Evolutionary conservation across 352 stramenopile genomes (phyloP), one percentile per base, ranked within the genome.

Genomic region (Globisporangium middletonii): DNA sequence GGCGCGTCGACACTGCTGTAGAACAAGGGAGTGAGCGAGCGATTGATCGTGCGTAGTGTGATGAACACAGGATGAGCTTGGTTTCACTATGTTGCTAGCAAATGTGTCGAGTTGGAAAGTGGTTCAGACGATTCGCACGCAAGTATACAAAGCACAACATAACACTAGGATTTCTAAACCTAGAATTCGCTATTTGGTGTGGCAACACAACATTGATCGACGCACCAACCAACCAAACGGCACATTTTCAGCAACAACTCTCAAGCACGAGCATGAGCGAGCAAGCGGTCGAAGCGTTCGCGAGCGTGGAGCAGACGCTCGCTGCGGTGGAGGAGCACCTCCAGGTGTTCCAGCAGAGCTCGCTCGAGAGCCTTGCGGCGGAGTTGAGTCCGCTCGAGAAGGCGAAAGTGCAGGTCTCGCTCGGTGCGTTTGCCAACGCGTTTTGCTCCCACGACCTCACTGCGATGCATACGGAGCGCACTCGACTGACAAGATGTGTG

Each of bases 331-430:
- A 92, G 57, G 69, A 90, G 64, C 78, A 90, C 52, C 68, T 92
- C 18, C 56, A 72, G 55, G 65, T 88, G 28, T 80, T 92, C 49
- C 76, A 70, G 11, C 59, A 76, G 50, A 72, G 63, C 3, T 75
- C 74, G 3, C 56, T 88, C 47, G 79, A 90, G 62, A 71, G 81
- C 27, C 81, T 88, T 43, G 43, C 80, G 52, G 68, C 75, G 4
- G 69, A 81, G 35, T 68, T 92, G 1, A 77, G 63, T 57, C 77
- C 81, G 18, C 55, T 95, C 28, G 79, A 93, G 57, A 83, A 86
- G 42, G 85, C 85, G 33, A 95, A 94, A 60, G 73, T 92, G 53
- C 78, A 93, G 57, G 85, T 95, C 45, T 89, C 81, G 18, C 60
- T 95, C 3, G 83, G 85, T 95, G 63, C 55, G 68, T 72, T 15